Evolutionary conservation across 495 filamentous ascomycete species (phyloP).

Genomic region (Aspergillus hancockii): DNA sequence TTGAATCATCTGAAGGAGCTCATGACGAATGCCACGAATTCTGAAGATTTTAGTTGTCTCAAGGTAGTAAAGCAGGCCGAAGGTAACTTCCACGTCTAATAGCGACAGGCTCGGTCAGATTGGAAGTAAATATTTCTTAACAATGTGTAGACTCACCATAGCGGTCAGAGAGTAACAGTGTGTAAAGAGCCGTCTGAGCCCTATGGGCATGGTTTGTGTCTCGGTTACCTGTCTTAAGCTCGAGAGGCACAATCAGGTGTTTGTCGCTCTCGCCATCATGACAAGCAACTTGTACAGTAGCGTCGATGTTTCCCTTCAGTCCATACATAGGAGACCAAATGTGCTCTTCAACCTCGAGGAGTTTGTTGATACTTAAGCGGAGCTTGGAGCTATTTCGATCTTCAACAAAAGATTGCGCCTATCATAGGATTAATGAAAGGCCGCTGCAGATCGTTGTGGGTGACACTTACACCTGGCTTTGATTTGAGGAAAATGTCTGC

Average conservation of each 20-base stretch:
- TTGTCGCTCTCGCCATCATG: conserved; percentile 60
- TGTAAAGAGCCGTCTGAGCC: conserved; percentile 94
- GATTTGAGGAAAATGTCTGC: conserved; percentile 74
- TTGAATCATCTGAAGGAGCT: conserved; percentile 93
- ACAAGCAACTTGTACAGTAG: conserved; percentile 91
- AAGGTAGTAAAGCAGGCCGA: conserved; percentile 92
- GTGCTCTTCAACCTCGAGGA: conserved; percentile 96
- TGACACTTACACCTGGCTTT: conserved; percentile 63
- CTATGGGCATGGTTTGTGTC: conserved; percentile 73
- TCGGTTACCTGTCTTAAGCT: conserved; percentile 90
- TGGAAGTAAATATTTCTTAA: conserved; percentile 16
- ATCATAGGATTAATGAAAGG: conserved; percentile 18
- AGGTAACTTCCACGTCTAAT: conserved; percentile 78
- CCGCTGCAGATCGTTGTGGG: background rate
- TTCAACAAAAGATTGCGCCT: conserved; percentile 72
- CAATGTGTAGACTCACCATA: conserved; percentile 59
- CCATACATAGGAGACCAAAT: conserved; percentile 98
- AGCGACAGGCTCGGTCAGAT: background rate
- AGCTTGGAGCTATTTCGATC: conserved; percentile 73
- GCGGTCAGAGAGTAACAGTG: conserved; percentile 85
- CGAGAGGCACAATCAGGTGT: conserved; percentile 84
- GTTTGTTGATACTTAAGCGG: conserved; percentile 82
- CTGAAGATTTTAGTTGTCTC: conserved; percentile 82
- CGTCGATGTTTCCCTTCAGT: conserved; percentile 95
- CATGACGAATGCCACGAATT: conserved; percentile 79